Evolutionary conservation across 1,284 basidiomycete genomes (phyloP), one percentile per base, ranked within the genome.

Genomic region (Waitea zeae): DNA sequence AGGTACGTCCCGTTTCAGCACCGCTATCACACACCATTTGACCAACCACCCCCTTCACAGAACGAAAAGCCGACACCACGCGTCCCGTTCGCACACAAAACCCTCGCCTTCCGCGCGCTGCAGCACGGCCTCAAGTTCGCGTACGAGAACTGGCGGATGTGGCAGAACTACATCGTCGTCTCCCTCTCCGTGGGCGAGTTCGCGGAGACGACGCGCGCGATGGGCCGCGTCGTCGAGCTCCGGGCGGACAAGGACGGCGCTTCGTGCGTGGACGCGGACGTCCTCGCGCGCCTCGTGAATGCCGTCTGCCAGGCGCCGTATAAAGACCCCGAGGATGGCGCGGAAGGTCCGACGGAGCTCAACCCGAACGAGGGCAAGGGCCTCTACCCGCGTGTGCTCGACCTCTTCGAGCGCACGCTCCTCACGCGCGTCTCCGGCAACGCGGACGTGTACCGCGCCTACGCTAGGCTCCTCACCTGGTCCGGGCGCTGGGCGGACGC

Each of bases 151-250:
- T 98, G 93, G 93, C 71, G 87, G 12, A 92, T 99, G 73, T 99
- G 95, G 95, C 67, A 70, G 44, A 99, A 99, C 59, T 97, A 92
- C 61, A 93, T 92, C 82, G 64, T 96, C 44, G 80, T 98, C 24
- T 70, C 86, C 5, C 67, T 96, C 53, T 89, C 97, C 47, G 82
- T 96, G 12, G 93, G 92, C 5, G 84, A 96, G 53, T 65, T 96
- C 30, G 61, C 73, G 5, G 93, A 99, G 51, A 82, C 89, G 0
- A 77, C 73, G 35, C 77, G 86, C 17, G 92, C 92, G 0, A 64
- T 90, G 32, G 67, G 67, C 0, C 76, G 89, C 4, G 66, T 96
- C 19, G 70, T 95, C 20, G 86, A 93, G 49, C 76, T 83, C 48
- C 75, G 80, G 5, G 67, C 65, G n/a, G 24, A 26, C 9, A 26